Base-by-base conservation (phyloP, 441 rosid genomes). In the Lepidium campestre region DNA sequence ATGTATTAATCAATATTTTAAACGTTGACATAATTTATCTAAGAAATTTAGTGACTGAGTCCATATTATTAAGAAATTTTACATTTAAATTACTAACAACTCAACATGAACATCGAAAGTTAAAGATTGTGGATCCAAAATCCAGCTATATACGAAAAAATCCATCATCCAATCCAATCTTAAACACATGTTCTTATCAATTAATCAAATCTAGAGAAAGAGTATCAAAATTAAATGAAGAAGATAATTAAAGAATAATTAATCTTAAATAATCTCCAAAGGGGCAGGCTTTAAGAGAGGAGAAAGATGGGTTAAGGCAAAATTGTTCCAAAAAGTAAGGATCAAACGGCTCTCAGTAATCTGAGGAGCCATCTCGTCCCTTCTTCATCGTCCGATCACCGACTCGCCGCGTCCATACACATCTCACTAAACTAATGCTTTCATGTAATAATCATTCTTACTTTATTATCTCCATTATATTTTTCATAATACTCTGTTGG, bases 381-480 rank as follows among this genome's bases (percentile, higher is more conserved):
- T 72, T 72, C 72, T 5, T 52, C 71, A 52, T 72, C 71, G 72
- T 67, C 68, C 62, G 72, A 73, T 73, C 52, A 10, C 62, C 68
- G 18, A 61, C 50, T 61, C 69, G 77, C 77, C 77, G 68, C 77
- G 9, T 73, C 40, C 73, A 22, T 20, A 44, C 11, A 20, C 54
- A 7, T 6, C 41, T 55, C 6, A 22, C 54, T 55, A 32, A 39
- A 48, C 18, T 29, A 57, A 47, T 46, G 36, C 27, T 64, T 35
- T 36, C 18, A 17, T 20, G 13, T 56, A 35, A 45, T 32, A 49
- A 25, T 22, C 9, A n/a, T 17, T 45, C n/a, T 54, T 45, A 29
- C 47, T 62, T 60, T 70, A 44, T n/a, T n/a, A 22, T 53, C 47
- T 52, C 62, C 74, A 69, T 55, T 25, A 62, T 45, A 2, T 29